Conservation (phyloP, 257 asterid species). For the Primulina tabacum region DNA sequence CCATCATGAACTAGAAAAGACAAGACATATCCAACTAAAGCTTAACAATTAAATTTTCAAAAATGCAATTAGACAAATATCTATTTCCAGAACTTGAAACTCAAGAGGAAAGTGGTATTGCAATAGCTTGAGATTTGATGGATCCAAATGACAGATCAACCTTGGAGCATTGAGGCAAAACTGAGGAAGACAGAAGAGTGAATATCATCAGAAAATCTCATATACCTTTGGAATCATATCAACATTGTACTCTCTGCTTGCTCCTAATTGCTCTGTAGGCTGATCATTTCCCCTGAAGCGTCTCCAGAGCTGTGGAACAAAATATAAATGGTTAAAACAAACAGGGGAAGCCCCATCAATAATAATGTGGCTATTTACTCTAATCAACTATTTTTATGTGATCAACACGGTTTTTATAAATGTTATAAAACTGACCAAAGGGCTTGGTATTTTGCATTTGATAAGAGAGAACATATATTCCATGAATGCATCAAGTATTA, state of each 20-base stretch:
- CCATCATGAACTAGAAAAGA: conserved; percentile 83
- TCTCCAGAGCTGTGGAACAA: conserved; percentile 72
- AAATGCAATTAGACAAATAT: neutral
- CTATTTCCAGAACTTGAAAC: neutral
- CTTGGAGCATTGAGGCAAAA: neutral
- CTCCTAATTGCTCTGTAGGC: conserved; percentile 70
- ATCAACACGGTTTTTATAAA: neutral
- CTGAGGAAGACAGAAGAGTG: neutral
- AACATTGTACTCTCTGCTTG: conserved; percentile 91
- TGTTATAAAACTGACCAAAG: neutral
- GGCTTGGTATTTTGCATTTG: neutral
- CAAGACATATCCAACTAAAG: neutral
- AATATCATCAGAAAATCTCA: neutral
- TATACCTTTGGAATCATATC: conserved; percentile 96
- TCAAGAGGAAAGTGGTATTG: conserved; percentile 1
- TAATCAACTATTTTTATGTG: neutral
- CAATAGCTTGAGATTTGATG: conserved; percentile 1
- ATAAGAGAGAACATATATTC: neutral
- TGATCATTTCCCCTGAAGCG: conserved; percentile 78
- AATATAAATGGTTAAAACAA: conserved; percentile 15
- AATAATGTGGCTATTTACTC: neutral
- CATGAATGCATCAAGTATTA: conserved; percentile 21
- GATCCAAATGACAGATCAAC: neutral
- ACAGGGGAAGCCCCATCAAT: neutral
- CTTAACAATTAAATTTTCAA: neutral